Conservation (phyloP, 345 rosid species). For the Populus pruinosa region DNA sequence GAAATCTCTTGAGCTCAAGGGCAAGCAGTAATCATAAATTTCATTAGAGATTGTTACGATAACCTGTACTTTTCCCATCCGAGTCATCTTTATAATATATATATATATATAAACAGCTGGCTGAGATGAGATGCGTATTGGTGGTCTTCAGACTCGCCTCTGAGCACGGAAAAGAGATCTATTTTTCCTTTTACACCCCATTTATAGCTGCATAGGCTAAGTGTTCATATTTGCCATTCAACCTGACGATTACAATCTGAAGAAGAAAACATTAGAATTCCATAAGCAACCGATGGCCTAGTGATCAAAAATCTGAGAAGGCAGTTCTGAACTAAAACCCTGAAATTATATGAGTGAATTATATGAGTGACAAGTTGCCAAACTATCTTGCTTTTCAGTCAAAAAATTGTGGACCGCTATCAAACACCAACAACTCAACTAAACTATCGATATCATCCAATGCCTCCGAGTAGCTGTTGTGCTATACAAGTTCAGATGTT, state of each 20-base stretch:
- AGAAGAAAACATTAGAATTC: background rate
- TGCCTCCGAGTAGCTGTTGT: no score
- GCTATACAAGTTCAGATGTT: no score
- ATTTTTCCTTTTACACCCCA: background rate
- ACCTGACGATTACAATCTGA: slow-evolving; percentile 36
- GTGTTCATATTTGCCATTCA: slow-evolving; percentile 75
- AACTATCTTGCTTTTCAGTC: background rate
- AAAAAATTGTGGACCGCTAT: background rate
- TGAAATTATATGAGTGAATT: background rate
- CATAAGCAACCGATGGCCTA: background rate
- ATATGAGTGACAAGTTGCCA: background rate
- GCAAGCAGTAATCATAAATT: no score
- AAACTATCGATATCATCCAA: no score
- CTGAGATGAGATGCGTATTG: background rate
- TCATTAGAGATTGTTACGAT: background rate
- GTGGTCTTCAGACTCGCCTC: background rate
- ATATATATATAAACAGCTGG: background rate
- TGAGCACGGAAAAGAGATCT: background rate
- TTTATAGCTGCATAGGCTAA: slow-evolving; percentile 43
- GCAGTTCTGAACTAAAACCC: background rate
- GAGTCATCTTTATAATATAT: background rate
- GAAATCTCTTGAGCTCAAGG: no score
- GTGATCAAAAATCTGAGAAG: background rate
- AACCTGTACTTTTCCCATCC: background rate
- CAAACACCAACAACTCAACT: no score